These are phyloP conservation scores for Leishmania braziliensis DNA, from an alignment of 208 protist species.

Conservation along the genomic window DNA sequence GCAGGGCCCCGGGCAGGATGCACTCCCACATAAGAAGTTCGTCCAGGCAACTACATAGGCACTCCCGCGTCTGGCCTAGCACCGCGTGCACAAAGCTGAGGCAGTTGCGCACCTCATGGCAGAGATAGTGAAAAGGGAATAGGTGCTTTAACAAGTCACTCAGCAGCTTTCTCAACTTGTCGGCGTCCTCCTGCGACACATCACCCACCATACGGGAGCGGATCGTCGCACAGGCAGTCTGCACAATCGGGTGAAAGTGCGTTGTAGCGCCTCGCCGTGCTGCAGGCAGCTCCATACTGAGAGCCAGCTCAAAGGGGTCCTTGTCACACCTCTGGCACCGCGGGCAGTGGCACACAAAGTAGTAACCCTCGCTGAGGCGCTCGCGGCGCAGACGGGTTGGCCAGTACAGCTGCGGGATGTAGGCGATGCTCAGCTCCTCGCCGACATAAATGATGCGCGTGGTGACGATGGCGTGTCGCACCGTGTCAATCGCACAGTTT, in stretches of 20 bases:
- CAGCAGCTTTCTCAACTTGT: slow-evolving; percentile 45
- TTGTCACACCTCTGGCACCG: slow-evolving; percentile 46
- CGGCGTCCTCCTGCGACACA: slow-evolving; percentile 37
- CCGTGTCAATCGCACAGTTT: slow-evolving; percentile 74
- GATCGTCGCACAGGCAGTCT: slow-evolving; percentile 47
- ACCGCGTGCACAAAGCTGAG: slow-evolving; percentile 86
- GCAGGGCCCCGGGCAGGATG: slow-evolving; percentile 75
- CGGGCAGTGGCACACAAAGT: slow-evolving; percentile 76
- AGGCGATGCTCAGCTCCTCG: slow-evolving; percentile 85
- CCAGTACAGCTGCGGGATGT: slow-evolving; percentile 91
- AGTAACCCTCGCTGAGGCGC: slow-evolving; percentile 58
- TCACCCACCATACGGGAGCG: slow-evolving; percentile 45
- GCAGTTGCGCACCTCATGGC: slow-evolving; percentile 83
- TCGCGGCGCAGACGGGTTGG: slow-evolving; percentile 65
- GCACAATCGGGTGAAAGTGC: slow-evolving; percentile 54
- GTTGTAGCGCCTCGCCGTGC: slow-evolving; percentile 34
- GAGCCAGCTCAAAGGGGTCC: slow-evolving; percentile 63
- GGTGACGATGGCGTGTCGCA: slow-evolving; percentile 54
- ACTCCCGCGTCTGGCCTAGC: slow-evolving; percentile 38
- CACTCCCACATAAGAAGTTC: slow-evolving; percentile 88
- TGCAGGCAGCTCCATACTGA: slow-evolving; percentile 40
- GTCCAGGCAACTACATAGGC: slow-evolving; percentile 55
- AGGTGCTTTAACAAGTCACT: slow-evolving; percentile 47
- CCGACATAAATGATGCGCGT: slow-evolving; percentile 50
- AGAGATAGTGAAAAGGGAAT: slow-evolving; percentile 83